Conservation (phyloP, 192 early-diverging fungal species). For the Spizellomyces punctatus region DNA sequence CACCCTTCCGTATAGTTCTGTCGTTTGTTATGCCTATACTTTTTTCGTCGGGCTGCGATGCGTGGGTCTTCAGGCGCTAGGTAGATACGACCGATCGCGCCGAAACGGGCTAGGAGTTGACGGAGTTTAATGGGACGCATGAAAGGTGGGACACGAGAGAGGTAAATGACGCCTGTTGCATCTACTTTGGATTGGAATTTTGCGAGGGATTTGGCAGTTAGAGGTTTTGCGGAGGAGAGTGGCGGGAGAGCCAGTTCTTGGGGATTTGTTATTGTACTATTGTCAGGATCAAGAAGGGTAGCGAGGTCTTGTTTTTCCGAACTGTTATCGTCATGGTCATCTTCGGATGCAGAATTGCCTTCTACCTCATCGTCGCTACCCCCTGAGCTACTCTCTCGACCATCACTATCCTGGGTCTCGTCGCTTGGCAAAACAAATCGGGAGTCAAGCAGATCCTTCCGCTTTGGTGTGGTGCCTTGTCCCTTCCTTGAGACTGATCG, state of each 20-base stretch:
- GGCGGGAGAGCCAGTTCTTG: neutral
- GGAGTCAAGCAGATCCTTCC: neutral
- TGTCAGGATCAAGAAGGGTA: neutral
- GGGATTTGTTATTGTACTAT: neutral
- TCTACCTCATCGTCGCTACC: constrained; percentile 11
- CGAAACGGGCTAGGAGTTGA: constrained; percentile 73
- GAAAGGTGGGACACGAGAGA: constrained; percentile 90
- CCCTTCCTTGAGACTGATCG: neutral
- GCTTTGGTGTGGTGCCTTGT: neutral
- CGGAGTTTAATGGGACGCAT: constrained; percentile 86
- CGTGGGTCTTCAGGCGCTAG: constrained; percentile 83
- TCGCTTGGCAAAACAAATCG: neutral
- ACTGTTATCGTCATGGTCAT: constrained; percentile 27
- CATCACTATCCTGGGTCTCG: neutral
- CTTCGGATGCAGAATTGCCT: constrained; percentile 12
- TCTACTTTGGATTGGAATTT: constrained; percentile 70
- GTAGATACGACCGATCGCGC: constrained; percentile 81
- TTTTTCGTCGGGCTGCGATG: constrained; percentile 76
- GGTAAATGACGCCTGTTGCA: constrained; percentile 85
- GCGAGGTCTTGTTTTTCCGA: neutral
- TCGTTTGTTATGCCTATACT: constrained; percentile 82
- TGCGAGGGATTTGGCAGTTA: constrained; percentile 58
- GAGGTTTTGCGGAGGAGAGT: constrained; percentile 33
- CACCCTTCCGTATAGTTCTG: constrained; percentile 93
- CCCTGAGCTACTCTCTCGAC: neutral